phyloP scores from a whole-genome alignment of 164 flowering plant species.

The Annona squamosa region DNA sequence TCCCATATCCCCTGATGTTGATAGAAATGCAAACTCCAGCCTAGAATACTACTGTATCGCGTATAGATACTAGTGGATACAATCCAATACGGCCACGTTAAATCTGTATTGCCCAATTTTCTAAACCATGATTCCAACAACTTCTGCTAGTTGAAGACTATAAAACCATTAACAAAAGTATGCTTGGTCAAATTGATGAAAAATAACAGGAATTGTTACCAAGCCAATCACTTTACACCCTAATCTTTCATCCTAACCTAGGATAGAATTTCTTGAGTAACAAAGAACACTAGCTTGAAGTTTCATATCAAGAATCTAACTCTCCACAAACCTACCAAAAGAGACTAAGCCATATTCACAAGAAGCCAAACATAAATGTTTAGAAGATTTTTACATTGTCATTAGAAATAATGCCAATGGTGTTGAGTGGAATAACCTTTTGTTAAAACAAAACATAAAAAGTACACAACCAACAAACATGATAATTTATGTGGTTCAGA shows the following conservation, averaged over 20 bases:
- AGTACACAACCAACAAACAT: no score
- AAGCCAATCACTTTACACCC: neutral
- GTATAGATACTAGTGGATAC: no score
- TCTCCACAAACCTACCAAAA: conserved; percentile 64
- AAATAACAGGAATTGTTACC: no score
- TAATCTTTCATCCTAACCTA: conserved; percentile 32
- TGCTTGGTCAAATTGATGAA: neutral
- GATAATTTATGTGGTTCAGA: no score
- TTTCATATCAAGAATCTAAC: conserved; percentile 60
- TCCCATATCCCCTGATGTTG: no score
- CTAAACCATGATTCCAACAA: neutral
- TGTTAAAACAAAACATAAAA: no score
- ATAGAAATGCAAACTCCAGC: no score
- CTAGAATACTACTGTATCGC: no score
- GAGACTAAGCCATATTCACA: neutral
- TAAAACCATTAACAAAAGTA: conserved; percentile 5
- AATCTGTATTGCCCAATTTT: no score
- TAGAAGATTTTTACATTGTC: neutral
- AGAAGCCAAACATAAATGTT: neutral
- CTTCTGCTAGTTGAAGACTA: conserved; percentile 60
- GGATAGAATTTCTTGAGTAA: conserved; percentile 53
- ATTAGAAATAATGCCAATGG: no score
- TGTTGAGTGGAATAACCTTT: no score
- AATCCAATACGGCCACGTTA: no score
- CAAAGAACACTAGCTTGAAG: conserved; percentile 42